phyloP scores from a whole-genome alignment of 2,329 filamentous ascomycete species.

The Monilinia fructicola region DNA sequence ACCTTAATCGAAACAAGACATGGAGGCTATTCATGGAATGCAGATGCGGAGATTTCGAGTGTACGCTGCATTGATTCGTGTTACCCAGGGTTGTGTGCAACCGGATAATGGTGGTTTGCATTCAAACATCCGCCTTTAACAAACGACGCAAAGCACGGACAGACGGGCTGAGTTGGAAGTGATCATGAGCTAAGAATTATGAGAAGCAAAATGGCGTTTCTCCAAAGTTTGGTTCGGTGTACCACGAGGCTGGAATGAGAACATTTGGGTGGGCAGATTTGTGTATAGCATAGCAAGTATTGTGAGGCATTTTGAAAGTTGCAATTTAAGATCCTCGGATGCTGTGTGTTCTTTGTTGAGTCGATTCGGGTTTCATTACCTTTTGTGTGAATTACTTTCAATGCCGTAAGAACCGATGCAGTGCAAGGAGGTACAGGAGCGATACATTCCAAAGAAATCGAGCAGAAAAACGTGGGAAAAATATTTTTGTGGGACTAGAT shows the following conservation, averaged over 20 bases:
- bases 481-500: neutral
- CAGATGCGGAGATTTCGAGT: constrained; percentile 1
- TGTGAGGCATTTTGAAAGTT: constrained; percentile 16
- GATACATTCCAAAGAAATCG: constrained; percentile 8
- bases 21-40: neutral
- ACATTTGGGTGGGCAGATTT: neutral
- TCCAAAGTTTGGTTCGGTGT: constrained; percentile 16
- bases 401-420: constrained; percentile 4
- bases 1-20: constrained; percentile 3
- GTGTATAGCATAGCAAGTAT: neutral
- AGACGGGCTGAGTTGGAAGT: neutral
- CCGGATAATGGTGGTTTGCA: neutral
- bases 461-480: constrained; percentile 22
- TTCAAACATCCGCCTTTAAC: neutral
- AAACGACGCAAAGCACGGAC: neutral
- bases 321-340: neutral
- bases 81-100: neutral
- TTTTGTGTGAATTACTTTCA: neutral
- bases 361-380: neutral
- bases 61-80: neutral
- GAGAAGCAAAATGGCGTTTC: neutral
- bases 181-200: constrained; percentile 5
- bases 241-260: constrained; percentile 10
- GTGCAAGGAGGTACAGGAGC: neutral
- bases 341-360: neutral